These are phyloP conservation scores for Yamadazyma triangularis DNA, from an alignment of 1,139 yeast species.

Conservation along the genomic window DNA sequence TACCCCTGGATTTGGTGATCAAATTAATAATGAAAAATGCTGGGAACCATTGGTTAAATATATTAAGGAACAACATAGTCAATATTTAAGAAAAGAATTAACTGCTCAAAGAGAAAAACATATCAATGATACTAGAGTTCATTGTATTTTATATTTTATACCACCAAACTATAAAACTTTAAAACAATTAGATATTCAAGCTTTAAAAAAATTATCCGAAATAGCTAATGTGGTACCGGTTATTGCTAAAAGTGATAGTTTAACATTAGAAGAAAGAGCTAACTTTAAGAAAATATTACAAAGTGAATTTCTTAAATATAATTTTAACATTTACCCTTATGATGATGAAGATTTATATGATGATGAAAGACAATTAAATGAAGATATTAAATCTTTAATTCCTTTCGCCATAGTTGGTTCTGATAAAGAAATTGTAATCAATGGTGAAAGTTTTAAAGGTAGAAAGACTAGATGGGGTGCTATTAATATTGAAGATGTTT, in stretches of 20 bases:
- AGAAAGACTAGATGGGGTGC: conserved; percentile 94
- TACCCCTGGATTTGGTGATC: conserved; percentile 98
- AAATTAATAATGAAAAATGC: conserved; percentile 89
- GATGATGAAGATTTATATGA: conserved; percentile 71
- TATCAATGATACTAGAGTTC: conserved; percentile 89
- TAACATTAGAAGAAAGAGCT: conserved; percentile 81
- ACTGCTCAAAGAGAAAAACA: conserved; percentile 90
- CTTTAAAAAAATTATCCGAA: conserved; percentile 80
- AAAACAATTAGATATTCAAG: conserved; percentile 76
- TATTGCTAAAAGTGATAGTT: conserved; percentile 87
- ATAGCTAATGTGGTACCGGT: conserved; percentile 93
- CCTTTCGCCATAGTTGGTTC: conserved; percentile 97
- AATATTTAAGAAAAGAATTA: conserved; percentile 88
- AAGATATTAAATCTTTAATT: conserved; percentile 70
- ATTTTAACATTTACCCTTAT: conserved; percentile 82
- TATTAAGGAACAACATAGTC: conserved; percentile 94
- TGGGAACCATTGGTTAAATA: conserved; percentile 97
- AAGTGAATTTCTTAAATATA: conserved; percentile 69
- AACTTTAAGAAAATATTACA: conserved; percentile 72
- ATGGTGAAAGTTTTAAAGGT: conserved; percentile 81
- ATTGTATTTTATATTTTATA: conserved; percentile 86
- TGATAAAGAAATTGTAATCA: conserved; percentile 67
- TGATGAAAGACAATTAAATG: conserved; percentile 75
- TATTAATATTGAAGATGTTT: conserved; percentile 86
- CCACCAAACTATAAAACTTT: conserved; percentile 84